Conservation (phyloP, 805 yeast species). For the Candida chilensis region DNA sequence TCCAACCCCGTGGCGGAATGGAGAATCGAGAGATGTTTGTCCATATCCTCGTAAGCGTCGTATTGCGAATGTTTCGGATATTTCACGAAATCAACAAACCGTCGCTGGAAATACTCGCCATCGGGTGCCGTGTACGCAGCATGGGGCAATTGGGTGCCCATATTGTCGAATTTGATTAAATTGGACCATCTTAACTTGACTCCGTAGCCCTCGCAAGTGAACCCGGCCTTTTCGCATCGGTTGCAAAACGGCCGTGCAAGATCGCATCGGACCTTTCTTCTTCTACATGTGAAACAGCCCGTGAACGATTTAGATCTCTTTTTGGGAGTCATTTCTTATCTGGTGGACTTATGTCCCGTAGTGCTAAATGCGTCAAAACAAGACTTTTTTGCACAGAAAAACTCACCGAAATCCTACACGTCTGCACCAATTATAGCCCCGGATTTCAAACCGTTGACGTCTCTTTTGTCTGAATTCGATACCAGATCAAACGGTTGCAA, state of each 20-base stretch:
- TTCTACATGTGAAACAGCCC: slow-evolving; percentile 85
- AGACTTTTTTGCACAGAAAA: not conserved
- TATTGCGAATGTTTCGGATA: slow-evolving; percentile 55
- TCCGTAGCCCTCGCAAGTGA: slow-evolving; percentile 75
- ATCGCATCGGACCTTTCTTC: slow-evolving; percentile 77
- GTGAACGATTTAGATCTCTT: slow-evolving; percentile 54
- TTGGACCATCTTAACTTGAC: slow-evolving; percentile 74
- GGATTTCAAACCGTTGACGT: too few species aligned
- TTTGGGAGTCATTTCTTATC: too few species aligned
- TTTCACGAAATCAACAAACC: slow-evolving; percentile 65
- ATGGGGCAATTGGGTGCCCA: slow-evolving; percentile 24
- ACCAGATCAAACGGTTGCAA: too few species aligned
- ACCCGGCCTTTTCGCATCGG: slow-evolving; percentile 60
- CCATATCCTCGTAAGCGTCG: slow-evolving; percentile 77
- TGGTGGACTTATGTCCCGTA: too few species aligned
- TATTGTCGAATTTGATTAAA: slow-evolving; percentile 41
- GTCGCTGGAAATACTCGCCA: slow-evolving; percentile 55
- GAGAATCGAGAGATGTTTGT: slow-evolving; percentile 49
- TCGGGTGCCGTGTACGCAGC: slow-evolving; percentile 9
- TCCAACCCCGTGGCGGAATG: slow-evolving; percentile 34
- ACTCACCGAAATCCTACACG: not conserved
- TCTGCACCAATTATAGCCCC: too few species aligned
- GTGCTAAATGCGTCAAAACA: too few species aligned
- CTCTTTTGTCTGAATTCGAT: too few species aligned
- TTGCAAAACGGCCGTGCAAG: slow-evolving; percentile 58